Base-by-base conservation (phyloP, 1,284 basidiomycete genomes). In the Fomitopsis palustris region DNA sequence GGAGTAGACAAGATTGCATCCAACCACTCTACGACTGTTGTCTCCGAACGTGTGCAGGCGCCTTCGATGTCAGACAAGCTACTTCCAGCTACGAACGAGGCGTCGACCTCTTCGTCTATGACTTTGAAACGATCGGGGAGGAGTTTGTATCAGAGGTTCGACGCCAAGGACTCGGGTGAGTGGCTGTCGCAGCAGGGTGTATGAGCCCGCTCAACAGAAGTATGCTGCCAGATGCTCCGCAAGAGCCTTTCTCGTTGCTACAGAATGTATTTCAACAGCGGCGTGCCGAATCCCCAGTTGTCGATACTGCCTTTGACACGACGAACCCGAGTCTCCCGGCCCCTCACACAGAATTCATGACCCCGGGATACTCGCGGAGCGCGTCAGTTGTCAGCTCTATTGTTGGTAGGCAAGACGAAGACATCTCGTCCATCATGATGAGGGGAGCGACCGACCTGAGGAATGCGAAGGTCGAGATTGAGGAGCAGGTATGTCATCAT, bases 341-440 rank as follows among this genome's bases (percentile, higher is more conserved):
- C 10, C 19, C 29, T 31, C 54, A 31, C 23, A 29, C 21, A 14
- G 53, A 49, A 9, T 41, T 29, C 43, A 35, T 51, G 45, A 42
- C 38, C 9, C 49, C 58, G 9, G 29, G 43, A 7, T 53, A 54
- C 29, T 70, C 69, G 4, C 61, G 70, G 39, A 72, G 71, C 38
- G 67, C 59, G 4, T 72, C 71, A n/a, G 67, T 69, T 1, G 49
- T 64, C 5, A 70, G 68, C 42, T 68, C 69, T 4, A 37, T 56
- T 1, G 58, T 56, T 19, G 64, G 58, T 12, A 41, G 61, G 10
- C 66, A 64, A 21, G 70, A 72, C 4, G 70, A 72, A 38, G 71
- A 73, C 49, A 64, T 72, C 6, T 71, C 70, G 1, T 61, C 66
- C 6, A 64, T 72, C 38, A 71, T 72, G 72, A 71, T 72, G 69